Percentiles rank a stretch among this genome's conserved stretches.
Evolutionary conservation across 73 alveolate species (phyloP).

Genomic region (Uronychia binucleata): DNA sequence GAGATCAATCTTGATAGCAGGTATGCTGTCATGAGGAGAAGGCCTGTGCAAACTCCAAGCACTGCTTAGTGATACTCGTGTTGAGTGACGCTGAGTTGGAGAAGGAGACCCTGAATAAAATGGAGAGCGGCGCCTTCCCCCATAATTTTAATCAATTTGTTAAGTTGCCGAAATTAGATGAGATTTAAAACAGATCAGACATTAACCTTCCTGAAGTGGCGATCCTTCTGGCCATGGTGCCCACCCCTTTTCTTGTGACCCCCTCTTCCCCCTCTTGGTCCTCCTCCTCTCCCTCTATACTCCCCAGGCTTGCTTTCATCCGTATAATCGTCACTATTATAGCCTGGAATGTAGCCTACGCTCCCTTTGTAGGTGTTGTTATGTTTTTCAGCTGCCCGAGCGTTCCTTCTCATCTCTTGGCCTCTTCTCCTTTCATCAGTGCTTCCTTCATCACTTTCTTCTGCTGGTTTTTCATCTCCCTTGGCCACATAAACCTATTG

Average conservation of each 20-base stretch:
- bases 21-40: too few relatives aligned
- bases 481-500: neutral
- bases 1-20: too few relatives aligned
- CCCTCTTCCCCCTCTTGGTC: neutral
- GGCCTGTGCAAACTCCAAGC: too few relatives aligned
- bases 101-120: too few relatives aligned
- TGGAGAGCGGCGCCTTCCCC: too few relatives aligned
- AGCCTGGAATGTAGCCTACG: neutral
- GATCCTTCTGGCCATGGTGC: neutral
- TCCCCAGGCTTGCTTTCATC: neutral
- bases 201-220: neutral
- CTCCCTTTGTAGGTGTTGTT: neutral
- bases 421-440: neutral
- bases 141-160: too few relatives aligned
- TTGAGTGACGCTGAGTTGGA: too few relatives aligned
- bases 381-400: neutral
- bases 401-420: too few relatives aligned
- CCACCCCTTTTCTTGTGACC: neutral
- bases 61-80: too few relatives aligned
- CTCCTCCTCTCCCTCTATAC: neutral
- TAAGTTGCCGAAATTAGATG: too few relatives aligned
- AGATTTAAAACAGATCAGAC: too few relatives aligned
- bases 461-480: neutral
- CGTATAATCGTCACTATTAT: neutral
- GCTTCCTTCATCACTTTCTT: neutral